Conservation (phyloP, 768 basidiomycete genomes). For the Phlebiopsis gigantea region DNA sequence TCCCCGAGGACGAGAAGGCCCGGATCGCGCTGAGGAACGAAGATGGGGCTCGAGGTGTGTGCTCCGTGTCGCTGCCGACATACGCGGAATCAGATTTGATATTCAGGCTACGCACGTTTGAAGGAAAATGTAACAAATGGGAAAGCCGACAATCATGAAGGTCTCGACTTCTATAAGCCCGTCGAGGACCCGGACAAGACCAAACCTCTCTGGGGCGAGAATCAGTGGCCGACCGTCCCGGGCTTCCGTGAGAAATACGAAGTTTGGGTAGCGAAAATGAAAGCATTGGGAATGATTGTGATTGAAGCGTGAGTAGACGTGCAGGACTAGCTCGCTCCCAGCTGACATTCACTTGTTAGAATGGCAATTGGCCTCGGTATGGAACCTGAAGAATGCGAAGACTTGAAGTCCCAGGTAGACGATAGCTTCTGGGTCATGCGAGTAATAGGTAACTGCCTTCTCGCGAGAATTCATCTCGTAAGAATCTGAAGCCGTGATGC, state of each 20-base stretch:
- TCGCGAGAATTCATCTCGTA: not conserved
- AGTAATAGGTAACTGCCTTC: constrained; percentile 52
- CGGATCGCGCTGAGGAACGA: constrained; percentile 58
- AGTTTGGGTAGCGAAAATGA: constrained; percentile 83
- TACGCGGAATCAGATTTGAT: not conserved
- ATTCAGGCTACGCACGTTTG: constrained; percentile 69
- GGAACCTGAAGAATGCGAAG: constrained; percentile 62
- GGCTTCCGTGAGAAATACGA: constrained; percentile 63
- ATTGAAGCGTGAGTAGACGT: constrained; percentile 79
- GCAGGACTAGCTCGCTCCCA: too few relatives aligned
- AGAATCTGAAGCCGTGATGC: not conserved
- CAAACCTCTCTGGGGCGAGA: constrained; percentile 74
- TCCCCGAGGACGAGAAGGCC: constrained; percentile 60
- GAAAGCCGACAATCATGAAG: constrained; percentile 82
- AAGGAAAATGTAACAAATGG: constrained; percentile 86
- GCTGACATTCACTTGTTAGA: constrained; percentile 30
- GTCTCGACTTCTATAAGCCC: constrained; percentile 75
- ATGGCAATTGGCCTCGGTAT: constrained; percentile 82
- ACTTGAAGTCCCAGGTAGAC: constrained; percentile 63
- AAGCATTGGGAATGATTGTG: constrained; percentile 67
- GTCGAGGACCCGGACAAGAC: constrained; percentile 65
- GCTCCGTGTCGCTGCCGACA: not conserved
- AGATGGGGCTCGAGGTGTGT: constrained; percentile 71
- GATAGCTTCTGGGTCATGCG: constrained; percentile 91
- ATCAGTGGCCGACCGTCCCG: constrained; percentile 74